Evolutionary conservation across 129 eudicot genomes (phyloP).

Genomic region (Sambucus nigra): DNA sequence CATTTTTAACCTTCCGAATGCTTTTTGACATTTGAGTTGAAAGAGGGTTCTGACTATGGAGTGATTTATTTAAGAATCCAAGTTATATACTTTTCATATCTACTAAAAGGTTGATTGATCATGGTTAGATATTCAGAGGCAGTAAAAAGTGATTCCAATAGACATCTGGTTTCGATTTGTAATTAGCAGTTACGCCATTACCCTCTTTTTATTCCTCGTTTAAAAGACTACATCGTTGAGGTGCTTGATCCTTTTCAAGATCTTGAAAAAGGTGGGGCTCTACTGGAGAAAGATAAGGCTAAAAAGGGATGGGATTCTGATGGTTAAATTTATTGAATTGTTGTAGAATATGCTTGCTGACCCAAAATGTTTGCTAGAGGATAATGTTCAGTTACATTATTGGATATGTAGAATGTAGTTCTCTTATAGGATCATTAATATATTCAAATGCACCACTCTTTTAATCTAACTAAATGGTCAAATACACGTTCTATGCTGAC

Average conservation of each 20-base stretch:
- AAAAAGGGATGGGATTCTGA: background rate
- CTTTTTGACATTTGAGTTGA: background rate
- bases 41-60: background rate
- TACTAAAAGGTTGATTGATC: background rate
- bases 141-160: background rate
- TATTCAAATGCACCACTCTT: background rate
- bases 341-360: background rate
- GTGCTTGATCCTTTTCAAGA: background rate
- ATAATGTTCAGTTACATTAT: background rate
- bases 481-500: conserved; percentile 11
- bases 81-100: background rate
- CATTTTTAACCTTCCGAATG: background rate
- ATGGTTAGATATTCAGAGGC: background rate
- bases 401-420: background rate
- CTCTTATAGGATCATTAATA: background rate
- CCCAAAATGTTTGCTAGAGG: background rate
- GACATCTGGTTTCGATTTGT: background rate
- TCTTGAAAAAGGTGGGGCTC: background rate
- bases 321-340: background rate
- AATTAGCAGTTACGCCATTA: background rate
- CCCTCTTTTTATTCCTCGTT: background rate
- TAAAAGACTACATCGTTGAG: background rate
- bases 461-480: background rate
- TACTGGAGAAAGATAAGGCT: conserved; percentile 1
- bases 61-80: background rate